Evolutionary conservation across 1,139 yeast genomes (phyloP).

Genomic region (Nakaseomyces delphensis): DNA sequence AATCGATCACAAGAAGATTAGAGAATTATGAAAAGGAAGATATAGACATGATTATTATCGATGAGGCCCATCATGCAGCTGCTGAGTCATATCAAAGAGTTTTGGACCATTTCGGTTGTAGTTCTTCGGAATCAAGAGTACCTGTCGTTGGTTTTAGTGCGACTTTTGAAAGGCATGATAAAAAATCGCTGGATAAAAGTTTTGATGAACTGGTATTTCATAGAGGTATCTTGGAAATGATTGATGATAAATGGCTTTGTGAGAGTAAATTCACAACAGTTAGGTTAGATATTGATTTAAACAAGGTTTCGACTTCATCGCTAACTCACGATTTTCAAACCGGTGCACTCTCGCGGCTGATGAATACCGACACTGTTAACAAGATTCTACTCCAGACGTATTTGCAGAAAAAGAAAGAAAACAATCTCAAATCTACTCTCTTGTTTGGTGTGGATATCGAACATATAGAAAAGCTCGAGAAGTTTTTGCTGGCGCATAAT

Average conservation of each 20-base stretch:
- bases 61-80: conserved; percentile 91
- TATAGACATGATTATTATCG: conserved; percentile 62
- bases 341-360: conserved; percentile 42
- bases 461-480: conserved; percentile 54
- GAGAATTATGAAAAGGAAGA: conserved; percentile 45
- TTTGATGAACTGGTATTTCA: conserved; percentile 75
- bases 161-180: conserved; percentile 64
- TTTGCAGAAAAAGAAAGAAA: conserved; percentile 28
- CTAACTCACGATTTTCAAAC: conserved; percentile 46
- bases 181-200: conserved; percentile 45
- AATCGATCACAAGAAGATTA: conserved; percentile 53
- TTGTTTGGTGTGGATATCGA: conserved; percentile 68
- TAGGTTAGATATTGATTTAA: conserved; percentile 32
- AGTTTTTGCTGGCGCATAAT: conserved; percentile 48
- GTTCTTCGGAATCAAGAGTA: conserved; percentile 35
- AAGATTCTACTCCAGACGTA: conserved; percentile 54
- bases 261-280: conserved; percentile 62
- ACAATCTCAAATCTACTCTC: conserved; percentile 51
- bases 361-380: conserved; percentile 49
- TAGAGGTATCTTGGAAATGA: conserved; percentile 58
- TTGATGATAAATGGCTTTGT: conserved; percentile 57
- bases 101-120: conserved; percentile 50
- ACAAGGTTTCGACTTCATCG: conserved; percentile 29
- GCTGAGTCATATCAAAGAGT: conserved; percentile 59
- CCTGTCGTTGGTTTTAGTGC: conserved; percentile 83